Evolutionary conservation across 2,329 filamentous ascomycete genomes (phyloP), one percentile per base, ranked within the genome.

Genomic region (Phialophora verrucosa): DNA sequence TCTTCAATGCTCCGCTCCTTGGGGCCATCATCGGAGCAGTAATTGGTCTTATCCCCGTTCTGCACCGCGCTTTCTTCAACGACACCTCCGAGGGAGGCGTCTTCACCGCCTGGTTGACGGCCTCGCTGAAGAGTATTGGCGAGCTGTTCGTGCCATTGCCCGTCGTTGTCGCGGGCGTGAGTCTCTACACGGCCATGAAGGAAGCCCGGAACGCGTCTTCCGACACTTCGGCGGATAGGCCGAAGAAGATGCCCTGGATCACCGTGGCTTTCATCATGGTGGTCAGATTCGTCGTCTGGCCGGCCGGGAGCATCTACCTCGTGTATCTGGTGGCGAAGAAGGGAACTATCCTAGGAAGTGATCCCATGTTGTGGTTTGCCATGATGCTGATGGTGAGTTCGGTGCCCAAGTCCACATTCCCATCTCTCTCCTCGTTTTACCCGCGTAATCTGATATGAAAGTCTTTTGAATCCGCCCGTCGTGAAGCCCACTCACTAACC

Each of bases 161-260:
- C 32, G 85, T 90, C 17, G 83, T 91, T 17, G 83, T 90, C 0
- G 87, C 89, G 0, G 88, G 89, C 1, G 85, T 89, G n/a, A 88
- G 88, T 69, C 81, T 91, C 1, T 86, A 84, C 63, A 82, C 82
- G 25, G 83, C 84, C 17, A 78, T 87, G 69, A 74, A 80, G 62
- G 65, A 70, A 10, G 80, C 64, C 78, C 78, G 65, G 81, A 82
- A 73, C 82, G 81, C 70, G 75, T 77, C 35, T 76, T 80, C 56
- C 74, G 81, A 60, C 72, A 29, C 29, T 7, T 25, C 23, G 23
- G 51, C 25, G n/a, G 31, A 44, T 8, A 54, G 31, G 80, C 38
- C 77, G 77, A 76, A 77, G 32, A 79, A 78, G 61, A 77, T 87
- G 5, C 84, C 85, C 0, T 85, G 83, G 80, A 12, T 59, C 1